Evolutionary conservation across 768 basidiomycete species (phyloP), one percentile per base, ranked within the genome.

Genomic region (Suillus fuscotomentosus): DNA sequence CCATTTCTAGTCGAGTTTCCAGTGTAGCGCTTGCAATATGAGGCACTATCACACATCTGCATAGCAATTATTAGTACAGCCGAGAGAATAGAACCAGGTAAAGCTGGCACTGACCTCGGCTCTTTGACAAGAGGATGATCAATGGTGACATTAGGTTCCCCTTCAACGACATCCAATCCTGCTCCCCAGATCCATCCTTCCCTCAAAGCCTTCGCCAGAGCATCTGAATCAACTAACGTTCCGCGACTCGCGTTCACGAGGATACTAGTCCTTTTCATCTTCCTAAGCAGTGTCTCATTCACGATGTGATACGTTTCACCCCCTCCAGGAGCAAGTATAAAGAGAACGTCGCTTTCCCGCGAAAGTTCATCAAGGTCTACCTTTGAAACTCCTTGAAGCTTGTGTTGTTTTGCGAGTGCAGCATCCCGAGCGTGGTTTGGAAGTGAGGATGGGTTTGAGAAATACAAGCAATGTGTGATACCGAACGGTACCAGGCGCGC

Each of bases 111-210:
- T 14, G 69, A 94, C 87, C 86, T 85, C 17, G 89, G 88, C 62
- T 92, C 87, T 70, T 84, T 86, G 53, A 97, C 86, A 55, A 99
- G 75, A 3, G 91, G 89, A 73, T 99, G 95, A 66, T 91, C 88
- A 3, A 77, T 73, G 1, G 76, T 69, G 34, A 99, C 81, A 53
- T 88, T 76, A 0, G 96, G 96, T 73, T 99, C 96, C 22, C 95
- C 95, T 68, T 95, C 93, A 8, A 98, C 88, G 42, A 99, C 97
- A 74, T 99, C 97, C 13, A 99, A 70, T 0, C 94, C 97, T 0
- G 97, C 97, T 27, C 88, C 95, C 83, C 90, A 96, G 27, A 99
- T 91, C 86, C 89, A 88, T 3, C 83, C 84, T 65, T 90, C 86
- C 54, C 80, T 74, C 50, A 99, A 77, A 2, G 96, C 97, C 65